Conservation (phyloP, 2,329 filamentous ascomycete species). For the Lecanoromycetidae sp. region DNA sequence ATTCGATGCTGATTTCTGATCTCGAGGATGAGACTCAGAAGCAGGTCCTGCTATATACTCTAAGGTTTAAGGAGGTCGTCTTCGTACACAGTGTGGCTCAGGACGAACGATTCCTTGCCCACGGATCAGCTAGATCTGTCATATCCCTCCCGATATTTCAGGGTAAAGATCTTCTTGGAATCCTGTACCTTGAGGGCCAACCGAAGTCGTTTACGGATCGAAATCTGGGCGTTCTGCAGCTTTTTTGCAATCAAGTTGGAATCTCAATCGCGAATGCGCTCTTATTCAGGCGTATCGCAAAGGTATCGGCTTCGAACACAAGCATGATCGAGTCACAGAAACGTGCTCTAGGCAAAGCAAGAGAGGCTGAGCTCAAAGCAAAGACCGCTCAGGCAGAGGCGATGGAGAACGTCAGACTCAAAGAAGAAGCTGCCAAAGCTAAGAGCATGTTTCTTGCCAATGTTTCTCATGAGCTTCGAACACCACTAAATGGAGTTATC, state of each 20-base stretch:
- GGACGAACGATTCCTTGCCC: conserved; percentile 53
- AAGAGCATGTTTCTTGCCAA: conserved; percentile 45
- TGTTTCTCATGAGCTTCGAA: conserved; percentile 40
- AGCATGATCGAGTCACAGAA: conserved; percentile 57
- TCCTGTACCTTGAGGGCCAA: conserved; percentile 40
- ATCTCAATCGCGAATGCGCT: conserved; percentile 54
- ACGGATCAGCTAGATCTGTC: conserved; percentile 47
- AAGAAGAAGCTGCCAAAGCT: conserved; percentile 54
- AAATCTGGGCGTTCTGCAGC: conserved; percentile 38
- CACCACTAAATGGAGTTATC: conserved; percentile 43
- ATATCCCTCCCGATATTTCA: conserved; percentile 53
- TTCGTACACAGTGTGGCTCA: conserved; percentile 52
- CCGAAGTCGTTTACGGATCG: conserved; percentile 54
- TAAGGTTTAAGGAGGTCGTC: conserved; percentile 52
- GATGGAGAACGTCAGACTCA: conserved; percentile 52
- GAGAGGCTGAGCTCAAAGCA: conserved; percentile 51
- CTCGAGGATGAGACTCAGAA: conserved; percentile 47
- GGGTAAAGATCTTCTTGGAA: conserved; percentile 46
- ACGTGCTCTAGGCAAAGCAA: conserved; percentile 47
- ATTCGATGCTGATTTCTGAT: conserved; percentile 45
- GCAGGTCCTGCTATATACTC: conserved; percentile 50
- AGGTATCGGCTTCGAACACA: conserved; percentile 50
- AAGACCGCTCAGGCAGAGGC: conserved; percentile 53
- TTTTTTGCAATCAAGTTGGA: conserved; percentile 52
- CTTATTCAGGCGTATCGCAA: conserved; percentile 49